Percentiles rank a stretch among this genome's conserved stretches.
Evolutionary conservation across 805 yeast species (phyloP).

Genomic region (Candida insectalens): DNA sequence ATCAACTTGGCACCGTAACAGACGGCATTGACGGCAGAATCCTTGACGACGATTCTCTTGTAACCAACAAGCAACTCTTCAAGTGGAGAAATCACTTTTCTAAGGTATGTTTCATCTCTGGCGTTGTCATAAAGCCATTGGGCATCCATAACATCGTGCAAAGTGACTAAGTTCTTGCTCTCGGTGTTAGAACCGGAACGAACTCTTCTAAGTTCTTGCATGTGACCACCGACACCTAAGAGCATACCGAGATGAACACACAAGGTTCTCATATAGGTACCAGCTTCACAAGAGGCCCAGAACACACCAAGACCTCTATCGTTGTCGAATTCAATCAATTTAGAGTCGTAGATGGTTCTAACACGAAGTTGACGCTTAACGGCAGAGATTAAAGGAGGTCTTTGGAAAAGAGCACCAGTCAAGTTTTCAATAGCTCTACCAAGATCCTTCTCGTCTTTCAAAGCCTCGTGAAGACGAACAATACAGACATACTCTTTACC

Average conservation of each 20-base stretch:
- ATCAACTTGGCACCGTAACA: slow-evolving; percentile 98
- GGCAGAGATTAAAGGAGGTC: slow-evolving; percentile 98
- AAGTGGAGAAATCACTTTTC: slow-evolving; percentile 90
- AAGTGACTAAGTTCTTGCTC: slow-evolving; percentile 83
- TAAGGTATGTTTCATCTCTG: slow-evolving; percentile 90
- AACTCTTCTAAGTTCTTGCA: slow-evolving; percentile 99
- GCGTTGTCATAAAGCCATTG: slow-evolving; percentile 97
- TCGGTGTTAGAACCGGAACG: slow-evolving; percentile 95
- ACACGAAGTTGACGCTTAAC: slow-evolving; percentile 98
- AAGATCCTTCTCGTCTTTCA: slow-evolving; percentile 80
- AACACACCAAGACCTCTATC: slow-evolving; percentile 95
- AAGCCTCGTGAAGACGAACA: slow-evolving; percentile 87
- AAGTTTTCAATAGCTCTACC: slow-evolving; percentile 83
- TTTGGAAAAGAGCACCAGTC: slow-evolving; percentile 97
- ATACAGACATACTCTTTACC: slow-evolving; percentile 99
- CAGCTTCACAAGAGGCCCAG: slow-evolving; percentile 99
- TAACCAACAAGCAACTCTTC: slow-evolving; percentile 90
- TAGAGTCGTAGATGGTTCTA: slow-evolving; percentile 94
- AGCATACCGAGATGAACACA: slow-evolving; percentile 99
- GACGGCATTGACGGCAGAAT: slow-evolving; percentile 94
- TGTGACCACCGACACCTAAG: slow-evolving; percentile 97
- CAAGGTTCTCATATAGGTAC: slow-evolving; percentile 98
- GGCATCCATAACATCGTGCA: slow-evolving; percentile 96
- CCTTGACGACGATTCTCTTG: slow-evolving; percentile 86
- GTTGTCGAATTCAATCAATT: slow-evolving; percentile 91